Percentiles rank a stretch among this genome's conserved stretches.
phyloP scores from a whole-genome alignment of 331 rosid species.

The Acacia pycnantha region DNA sequence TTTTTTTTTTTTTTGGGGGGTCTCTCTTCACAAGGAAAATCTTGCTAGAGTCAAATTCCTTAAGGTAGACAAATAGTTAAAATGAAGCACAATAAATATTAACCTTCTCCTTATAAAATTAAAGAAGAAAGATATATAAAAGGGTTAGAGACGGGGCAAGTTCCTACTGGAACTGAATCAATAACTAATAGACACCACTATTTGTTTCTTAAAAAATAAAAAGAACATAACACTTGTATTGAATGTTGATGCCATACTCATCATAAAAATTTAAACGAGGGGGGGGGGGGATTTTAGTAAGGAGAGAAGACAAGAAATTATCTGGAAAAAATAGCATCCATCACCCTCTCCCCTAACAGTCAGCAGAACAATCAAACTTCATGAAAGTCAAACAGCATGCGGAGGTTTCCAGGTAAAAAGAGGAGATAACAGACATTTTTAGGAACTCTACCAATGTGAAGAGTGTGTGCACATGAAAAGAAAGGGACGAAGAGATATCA shows the following conservation, averaged over 20 bases:
- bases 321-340: not conserved
- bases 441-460: slow-evolving; percentile 18
- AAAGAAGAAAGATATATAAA: no score
- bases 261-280: not conserved
- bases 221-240: not conserved
- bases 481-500: slow-evolving; percentile 14
- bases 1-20: not conserved
- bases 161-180: not conserved
- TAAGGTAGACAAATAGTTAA: no score
- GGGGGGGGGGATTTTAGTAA: no score
- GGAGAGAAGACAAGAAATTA: not conserved
- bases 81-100: no score
- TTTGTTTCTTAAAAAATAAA: not conserved
- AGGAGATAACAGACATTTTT: not conserved
- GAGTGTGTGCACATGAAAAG: not conserved
- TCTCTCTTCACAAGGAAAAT: no score
- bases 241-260: not conserved
- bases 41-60: no score
- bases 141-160: not conserved
- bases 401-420: not conserved
- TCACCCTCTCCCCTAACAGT: not conserved
- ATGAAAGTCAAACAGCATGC: not conserved
- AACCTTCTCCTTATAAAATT: no score
- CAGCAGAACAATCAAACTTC: not conserved
- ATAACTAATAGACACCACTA: not conserved